These are phyloP conservation scores for Suhomyces faveliae DNA, from an alignment of 805 yeast species.

Conservation along the genomic window DNA sequence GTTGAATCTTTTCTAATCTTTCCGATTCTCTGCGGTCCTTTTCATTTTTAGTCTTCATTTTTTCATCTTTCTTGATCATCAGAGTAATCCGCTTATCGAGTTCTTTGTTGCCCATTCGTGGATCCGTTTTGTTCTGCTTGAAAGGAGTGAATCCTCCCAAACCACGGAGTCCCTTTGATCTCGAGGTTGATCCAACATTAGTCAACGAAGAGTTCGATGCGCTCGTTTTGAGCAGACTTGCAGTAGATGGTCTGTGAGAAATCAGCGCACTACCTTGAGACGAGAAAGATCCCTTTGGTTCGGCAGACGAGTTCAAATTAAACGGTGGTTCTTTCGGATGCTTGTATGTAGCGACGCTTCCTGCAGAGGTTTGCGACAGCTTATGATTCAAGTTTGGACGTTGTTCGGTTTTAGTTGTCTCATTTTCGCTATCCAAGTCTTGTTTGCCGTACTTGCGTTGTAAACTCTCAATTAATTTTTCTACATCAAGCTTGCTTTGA, in stretches of 20 bases:
- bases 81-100: conserved; percentile 34
- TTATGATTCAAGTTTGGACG: neutral
- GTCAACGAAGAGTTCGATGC: conserved; percentile 11
- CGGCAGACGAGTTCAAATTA: neutral
- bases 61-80: conserved; percentile 32
- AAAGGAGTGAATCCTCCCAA: conserved; percentile 31
- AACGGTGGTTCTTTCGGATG: neutral
- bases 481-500: conserved; percentile 29
- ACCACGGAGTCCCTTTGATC: conserved; percentile 20
- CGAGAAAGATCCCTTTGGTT: conserved; percentile 4
- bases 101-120: conserved; percentile 24
- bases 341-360: neutral
- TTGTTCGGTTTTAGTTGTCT: neutral
- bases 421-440: neutral
- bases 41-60: conserved; percentile 16
- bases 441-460: conserved; percentile 13
- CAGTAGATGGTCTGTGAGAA: conserved; percentile 2
- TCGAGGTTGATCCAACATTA: neutral
- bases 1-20: conserved; percentile 23
- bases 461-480: conserved; percentile 22
- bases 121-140: conserved; percentile 23
- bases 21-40: conserved; percentile 14
- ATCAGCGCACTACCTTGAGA: neutral
- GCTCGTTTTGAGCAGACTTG: conserved; percentile 7
- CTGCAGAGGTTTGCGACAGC: neutral